Base-by-base conservation (phyloP, 1,284 basidiomycete genomes). In the Pseudozyma tsukubaensis region DNA sequence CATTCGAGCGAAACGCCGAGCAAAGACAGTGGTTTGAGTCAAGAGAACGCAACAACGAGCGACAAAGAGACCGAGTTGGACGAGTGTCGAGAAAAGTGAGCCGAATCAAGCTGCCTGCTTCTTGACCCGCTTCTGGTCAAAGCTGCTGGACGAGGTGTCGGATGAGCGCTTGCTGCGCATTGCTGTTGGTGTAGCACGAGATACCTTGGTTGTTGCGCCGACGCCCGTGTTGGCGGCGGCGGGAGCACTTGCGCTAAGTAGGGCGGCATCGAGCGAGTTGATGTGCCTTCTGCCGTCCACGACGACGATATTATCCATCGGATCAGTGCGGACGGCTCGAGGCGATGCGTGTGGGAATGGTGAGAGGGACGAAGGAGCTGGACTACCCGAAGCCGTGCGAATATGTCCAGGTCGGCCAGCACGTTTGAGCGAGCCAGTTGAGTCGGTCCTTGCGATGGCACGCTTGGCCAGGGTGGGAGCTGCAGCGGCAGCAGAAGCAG, bases 271-370 rank as follows among this genome's bases (percentile, higher is more conserved):
- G 39, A 81, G 69, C 36, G 76, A 78, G 19, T 64, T 42, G 54
- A 72, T 48, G 43, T 54, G 50, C 34, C 67, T 57, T 21, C 55
- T 53, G n/a, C 52, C 63, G 12, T 77, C 71, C 21, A 69, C 66
- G 24, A 70, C 48, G 5, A 71, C 60, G 16, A 74, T 50, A 39
- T 24, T 61, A 14, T 65, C 63, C 67, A 75, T 75, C 11, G 75
- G 67, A 19, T 66, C 56, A 8, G 62, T 63, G 14, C 61, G 53
- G 10, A 60, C 50, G 14, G 73, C 69, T 11, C 61, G 48, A 4
- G 72, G 72, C 37, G 74, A 75, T 29, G 72, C 81, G 58, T 83
- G 82, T 3, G 82, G 82, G 56, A 83, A 83, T 6, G 82, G 82
- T 12, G 82, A 82, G 7, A 82, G 70, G 13, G 77, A 62, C 11